These are phyloP conservation scores for Euryodendron excelsum DNA, from an alignment of 148 eudicot genomes.

Conservation along the genomic window DNA sequence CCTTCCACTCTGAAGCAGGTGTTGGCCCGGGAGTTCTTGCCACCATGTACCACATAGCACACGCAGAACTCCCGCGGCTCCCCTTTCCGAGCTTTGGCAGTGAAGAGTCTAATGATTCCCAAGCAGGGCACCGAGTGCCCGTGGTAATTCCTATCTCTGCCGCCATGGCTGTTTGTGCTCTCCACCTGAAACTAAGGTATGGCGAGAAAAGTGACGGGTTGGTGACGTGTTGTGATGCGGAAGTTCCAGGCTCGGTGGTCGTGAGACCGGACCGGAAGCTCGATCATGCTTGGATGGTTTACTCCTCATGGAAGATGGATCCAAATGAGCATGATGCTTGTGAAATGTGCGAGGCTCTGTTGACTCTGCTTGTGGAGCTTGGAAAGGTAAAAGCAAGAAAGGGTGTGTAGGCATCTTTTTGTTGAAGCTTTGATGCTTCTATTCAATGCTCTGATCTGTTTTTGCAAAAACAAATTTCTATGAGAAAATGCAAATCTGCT, in stretches of 20 bases:
- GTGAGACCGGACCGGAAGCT: constrained; percentile 72
- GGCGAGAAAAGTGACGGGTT: constrained; percentile 94
- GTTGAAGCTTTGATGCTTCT: background rate
- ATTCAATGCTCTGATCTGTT: background rate
- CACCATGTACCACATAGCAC: constrained; percentile 80
- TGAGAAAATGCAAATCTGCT: too few species aligned
- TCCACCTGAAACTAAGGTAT: constrained; percentile 72
- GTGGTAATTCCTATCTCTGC: constrained; percentile 83
- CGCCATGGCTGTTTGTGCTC: constrained; percentile 69
- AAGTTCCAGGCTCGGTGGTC: constrained; percentile 90
- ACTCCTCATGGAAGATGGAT: constrained; percentile 74
- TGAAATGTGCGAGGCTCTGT: constrained; percentile 90
- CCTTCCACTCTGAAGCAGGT: constrained; percentile 87
- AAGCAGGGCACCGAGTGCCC: constrained; percentile 49
- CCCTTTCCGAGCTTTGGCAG: constrained; percentile 37
- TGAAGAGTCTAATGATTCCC: constrained; percentile 23
- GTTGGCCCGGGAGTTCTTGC: constrained; percentile 63
- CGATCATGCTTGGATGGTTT: constrained; percentile 93
- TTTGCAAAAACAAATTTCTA: too few species aligned
- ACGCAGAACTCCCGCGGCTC: constrained; percentile 81
- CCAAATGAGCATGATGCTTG: constrained; percentile 54
- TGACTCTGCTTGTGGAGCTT: constrained; percentile 77
- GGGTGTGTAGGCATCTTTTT: background rate
- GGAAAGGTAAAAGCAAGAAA: constrained; percentile 27
- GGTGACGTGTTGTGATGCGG: constrained; percentile 90